These are phyloP conservation scores for Sporothrix phasma DNA, from an alignment of 2,329 filamentous ascomycete genomes.

Conservation along the genomic window DNA sequence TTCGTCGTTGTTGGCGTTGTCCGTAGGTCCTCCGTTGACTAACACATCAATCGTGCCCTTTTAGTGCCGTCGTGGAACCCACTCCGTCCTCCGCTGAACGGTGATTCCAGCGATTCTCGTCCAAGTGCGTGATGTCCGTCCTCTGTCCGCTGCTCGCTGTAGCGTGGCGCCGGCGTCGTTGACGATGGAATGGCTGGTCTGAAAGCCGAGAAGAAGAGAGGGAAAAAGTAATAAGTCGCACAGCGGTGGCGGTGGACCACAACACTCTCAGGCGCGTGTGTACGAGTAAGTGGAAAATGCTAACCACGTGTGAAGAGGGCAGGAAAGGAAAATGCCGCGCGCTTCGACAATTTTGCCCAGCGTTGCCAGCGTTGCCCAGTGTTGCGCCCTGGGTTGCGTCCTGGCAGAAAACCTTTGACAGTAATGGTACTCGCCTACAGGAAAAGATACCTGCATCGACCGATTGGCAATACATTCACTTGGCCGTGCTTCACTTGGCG, in stretches of 20 bases:
- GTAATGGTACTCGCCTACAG: too few species aligned
- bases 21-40: background rate
- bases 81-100: background rate
- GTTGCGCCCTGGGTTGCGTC: background rate
- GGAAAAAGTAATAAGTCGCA: background rate
- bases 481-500: constrained; percentile 6
- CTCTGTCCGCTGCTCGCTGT: background rate
- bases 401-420: background rate
- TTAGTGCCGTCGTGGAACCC: background rate
- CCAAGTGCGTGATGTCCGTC: background rate
- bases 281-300: constrained; percentile 1
- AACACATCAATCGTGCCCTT: background rate
- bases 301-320: too few species aligned
- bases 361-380: too few species aligned
- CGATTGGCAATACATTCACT: background rate
- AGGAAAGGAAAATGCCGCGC: constrained; percentile 7
- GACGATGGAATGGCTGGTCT: background rate
- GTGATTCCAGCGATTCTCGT: background rate
- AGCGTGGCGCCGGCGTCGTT: constrained; percentile 5
- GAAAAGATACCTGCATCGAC: background rate
- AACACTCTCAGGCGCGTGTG: too few species aligned
- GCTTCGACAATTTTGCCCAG: background rate
- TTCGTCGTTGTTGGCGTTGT: background rate
- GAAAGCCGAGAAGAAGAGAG: too few species aligned
- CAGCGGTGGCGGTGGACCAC: background rate